Conservation (phyloP, 2,329 filamentous ascomycete species). For the Scopulariopsis brevicaulis region DNA sequence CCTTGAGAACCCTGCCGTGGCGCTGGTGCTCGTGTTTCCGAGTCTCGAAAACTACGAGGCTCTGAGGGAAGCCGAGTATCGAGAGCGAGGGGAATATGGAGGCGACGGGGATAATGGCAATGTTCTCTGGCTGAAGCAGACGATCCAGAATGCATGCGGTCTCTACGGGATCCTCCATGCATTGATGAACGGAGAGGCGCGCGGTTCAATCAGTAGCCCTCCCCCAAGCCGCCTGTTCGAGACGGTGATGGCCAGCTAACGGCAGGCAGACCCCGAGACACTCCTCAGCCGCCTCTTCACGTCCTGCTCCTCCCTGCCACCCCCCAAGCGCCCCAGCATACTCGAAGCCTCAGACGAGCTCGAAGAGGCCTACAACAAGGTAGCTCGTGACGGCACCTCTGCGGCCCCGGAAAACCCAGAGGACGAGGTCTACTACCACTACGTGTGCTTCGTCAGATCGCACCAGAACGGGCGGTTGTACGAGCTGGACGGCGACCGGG, state of each 20-base stretch:
- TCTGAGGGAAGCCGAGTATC: slow-evolving; percentile 12
- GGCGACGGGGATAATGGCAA: slow-evolving; percentile 37
- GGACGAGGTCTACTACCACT: slow-evolving; percentile 59
- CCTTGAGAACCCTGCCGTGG: slow-evolving; percentile 66
- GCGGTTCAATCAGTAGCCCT: slow-evolving; percentile 32
- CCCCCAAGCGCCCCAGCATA: slow-evolving; percentile 46
- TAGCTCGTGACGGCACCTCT: slow-evolving; percentile 58
- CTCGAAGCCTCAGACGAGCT: slow-evolving; percentile 60
- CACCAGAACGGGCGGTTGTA: slow-evolving; percentile 52
- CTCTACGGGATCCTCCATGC: slow-evolving; percentile 68
- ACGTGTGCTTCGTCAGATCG: slow-evolving; percentile 66
- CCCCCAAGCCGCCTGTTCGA: background rate
- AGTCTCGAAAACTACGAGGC: slow-evolving; percentile 34
- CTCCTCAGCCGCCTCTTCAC: background rate
- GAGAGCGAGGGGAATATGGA: slow-evolving; percentile 15
- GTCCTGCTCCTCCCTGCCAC: background rate
- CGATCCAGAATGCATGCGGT: slow-evolving; percentile 73
- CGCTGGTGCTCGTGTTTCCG: slow-evolving; percentile 72
- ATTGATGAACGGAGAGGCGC: slow-evolving; percentile 56
- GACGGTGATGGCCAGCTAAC: background rate
- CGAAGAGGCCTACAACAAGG: slow-evolving; percentile 62
- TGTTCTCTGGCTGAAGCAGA: slow-evolving; percentile 77
- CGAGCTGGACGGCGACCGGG: slow-evolving; percentile 68
- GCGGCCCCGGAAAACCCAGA: slow-evolving; percentile 44
- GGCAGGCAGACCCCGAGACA: background rate